Conservation (phyloP, 306 rosid genomes). For the Delonix regia region DNA sequence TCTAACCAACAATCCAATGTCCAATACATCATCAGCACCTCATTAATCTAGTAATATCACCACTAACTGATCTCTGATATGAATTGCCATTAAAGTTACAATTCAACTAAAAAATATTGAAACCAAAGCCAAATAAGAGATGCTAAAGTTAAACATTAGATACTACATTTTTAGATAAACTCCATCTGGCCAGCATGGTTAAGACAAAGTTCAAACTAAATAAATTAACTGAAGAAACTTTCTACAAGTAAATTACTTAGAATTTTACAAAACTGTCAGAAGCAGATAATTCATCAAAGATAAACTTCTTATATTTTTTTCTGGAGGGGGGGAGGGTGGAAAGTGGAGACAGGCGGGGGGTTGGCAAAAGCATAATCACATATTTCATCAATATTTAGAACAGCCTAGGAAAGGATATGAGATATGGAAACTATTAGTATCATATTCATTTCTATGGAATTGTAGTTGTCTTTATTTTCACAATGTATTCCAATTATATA, state of each 20-base stretch:
- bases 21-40: conserved; percentile 1
- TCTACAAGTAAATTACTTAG: background rate
- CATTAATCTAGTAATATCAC: background rate
- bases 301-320: background rate
- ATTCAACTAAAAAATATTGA: background rate
- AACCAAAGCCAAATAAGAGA: background rate
- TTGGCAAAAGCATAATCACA: background rate
- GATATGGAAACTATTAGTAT: background rate
- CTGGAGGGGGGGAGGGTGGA: background rate
- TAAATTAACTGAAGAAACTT: background rate
- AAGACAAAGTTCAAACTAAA: background rate
- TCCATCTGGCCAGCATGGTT: background rate
- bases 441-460: background rate
- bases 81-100: background rate
- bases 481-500: background rate
- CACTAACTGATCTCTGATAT: background rate
- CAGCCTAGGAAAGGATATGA: background rate
- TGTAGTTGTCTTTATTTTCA: background rate
- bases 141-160: background rate
- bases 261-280: background rate
- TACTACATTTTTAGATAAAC: background rate
- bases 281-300: background rate
- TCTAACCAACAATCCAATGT: conserved; percentile 2
- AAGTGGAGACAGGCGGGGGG: too few species aligned
- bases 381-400: background rate